phyloP scores from a whole-genome alignment of 331 rosid genomes.

The Quercus tomentella region DNA sequence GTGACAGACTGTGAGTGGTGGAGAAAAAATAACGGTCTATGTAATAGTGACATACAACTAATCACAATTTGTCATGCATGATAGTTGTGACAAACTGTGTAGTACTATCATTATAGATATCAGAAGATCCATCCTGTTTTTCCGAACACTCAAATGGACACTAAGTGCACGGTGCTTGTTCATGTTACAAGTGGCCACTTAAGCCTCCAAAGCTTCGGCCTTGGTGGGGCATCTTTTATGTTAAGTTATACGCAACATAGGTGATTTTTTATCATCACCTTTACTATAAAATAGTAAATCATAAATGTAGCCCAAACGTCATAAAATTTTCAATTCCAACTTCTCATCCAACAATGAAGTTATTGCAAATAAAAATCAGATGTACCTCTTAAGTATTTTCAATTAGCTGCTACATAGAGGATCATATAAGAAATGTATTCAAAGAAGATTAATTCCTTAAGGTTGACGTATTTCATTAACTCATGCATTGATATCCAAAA shows the following conservation, averaged over 20 bases:
- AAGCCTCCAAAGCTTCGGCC: background rate
- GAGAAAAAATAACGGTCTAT: too few relatives aligned
- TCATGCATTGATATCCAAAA: slow-evolving; percentile 16
- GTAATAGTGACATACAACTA: too few relatives aligned
- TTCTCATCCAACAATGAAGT: background rate
- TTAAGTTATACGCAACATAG: background rate
- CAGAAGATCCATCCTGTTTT: too few relatives aligned
- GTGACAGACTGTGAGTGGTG: too few relatives aligned
- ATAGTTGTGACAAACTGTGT: too few relatives aligned
- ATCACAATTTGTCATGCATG: too few relatives aligned
- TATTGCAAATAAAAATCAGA: background rate
- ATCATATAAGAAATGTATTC: background rate
- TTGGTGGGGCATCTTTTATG: background rate
- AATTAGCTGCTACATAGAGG: background rate
- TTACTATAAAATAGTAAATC: background rate
- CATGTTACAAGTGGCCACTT: background rate
- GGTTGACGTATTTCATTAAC: slow-evolving; percentile 10
- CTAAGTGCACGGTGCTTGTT: too few relatives aligned
- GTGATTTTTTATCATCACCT: background rate
- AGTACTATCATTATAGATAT: too few relatives aligned
- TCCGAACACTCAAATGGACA: too few relatives aligned
- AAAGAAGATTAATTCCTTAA: slow-evolving; percentile 1
- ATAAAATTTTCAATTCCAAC: background rate
- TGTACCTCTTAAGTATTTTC: background rate
- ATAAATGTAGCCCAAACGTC: background rate